A percentile compares a stretch with the other conserved stretches of the same genome.
These are phyloP conservation scores for Exophiala sideris DNA, from an alignment of 2,329 filamentous ascomycete genomes.

Conservation along the genomic window DNA sequence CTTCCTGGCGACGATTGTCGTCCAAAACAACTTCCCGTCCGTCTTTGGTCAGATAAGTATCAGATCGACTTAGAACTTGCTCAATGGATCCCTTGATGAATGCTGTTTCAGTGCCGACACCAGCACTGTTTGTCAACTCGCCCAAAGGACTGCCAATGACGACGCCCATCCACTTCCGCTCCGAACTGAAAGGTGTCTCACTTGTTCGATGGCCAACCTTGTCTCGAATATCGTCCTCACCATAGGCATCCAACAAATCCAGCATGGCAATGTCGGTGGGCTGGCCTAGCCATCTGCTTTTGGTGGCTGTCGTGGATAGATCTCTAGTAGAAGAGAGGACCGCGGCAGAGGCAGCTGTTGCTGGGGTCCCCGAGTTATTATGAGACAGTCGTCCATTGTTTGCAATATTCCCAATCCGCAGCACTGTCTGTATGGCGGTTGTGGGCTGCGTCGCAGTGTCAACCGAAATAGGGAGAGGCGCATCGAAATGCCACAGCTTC, in stretches of 20 bases:
- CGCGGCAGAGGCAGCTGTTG: constrained; percentile 68
- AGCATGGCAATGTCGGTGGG: constrained; percentile 97
- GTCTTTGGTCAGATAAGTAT: constrained; percentile 83
- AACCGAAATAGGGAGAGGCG: constrained; percentile 55
- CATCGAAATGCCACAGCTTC: constrained; percentile 92
- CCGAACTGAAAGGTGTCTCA: constrained; percentile 94
- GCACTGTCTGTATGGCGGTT: constrained; percentile 71
- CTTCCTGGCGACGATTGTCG: constrained; percentile 68
- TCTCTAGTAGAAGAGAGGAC: constrained; percentile 81
- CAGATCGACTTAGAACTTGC: constrained; percentile 77
- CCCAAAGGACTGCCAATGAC: constrained; percentile 60
- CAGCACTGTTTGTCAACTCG: constrained; percentile 50
- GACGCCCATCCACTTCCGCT: constrained; percentile 99
- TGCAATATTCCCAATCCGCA: constrained; percentile 92
- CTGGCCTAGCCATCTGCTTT: constrained; percentile 93
- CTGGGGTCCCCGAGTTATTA: constrained; percentile 64
- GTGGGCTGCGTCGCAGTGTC: constrained; percentile 60
- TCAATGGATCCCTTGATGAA: constrained; percentile 97
- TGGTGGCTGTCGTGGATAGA: constrained; percentile 57
- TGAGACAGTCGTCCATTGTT: constrained; percentile 86
- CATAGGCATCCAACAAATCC: constrained; percentile 84
- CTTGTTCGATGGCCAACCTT: constrained; percentile 75
- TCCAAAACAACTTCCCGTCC: constrained; percentile 85
- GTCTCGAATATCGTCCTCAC: constrained; percentile 86
- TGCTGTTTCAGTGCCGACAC: constrained; percentile 69